phyloP scores from a whole-genome alignment of 768 basidiomycete species.

The Amanita brunnescens region DNA sequence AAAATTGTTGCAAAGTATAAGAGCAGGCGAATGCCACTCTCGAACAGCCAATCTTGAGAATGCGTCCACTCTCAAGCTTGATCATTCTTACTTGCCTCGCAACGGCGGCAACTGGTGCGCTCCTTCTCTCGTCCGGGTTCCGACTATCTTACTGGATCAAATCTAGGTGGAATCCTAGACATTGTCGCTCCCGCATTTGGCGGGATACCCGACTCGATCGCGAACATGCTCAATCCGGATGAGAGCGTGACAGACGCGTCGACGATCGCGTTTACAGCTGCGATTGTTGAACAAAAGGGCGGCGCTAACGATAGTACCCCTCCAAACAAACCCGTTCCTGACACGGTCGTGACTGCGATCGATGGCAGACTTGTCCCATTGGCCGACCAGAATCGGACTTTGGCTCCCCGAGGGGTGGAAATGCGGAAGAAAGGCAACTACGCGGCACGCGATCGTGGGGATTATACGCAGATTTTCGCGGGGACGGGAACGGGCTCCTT shows the following conservation, averaged over 20 bases:
- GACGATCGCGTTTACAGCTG: conserved; percentile 26
- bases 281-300: conserved; percentile 30
- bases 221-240: neutral
- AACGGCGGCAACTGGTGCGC: neutral
- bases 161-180: neutral
- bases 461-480: conserved; percentile 29
- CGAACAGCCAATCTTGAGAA: neutral
- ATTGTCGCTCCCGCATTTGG: neutral
- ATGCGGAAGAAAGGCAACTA: conserved; percentile 9
- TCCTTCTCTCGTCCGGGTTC: neutral
- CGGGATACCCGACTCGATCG: neutral
- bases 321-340: conserved; percentile 27
- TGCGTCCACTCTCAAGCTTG: neutral
- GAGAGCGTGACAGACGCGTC: conserved; percentile 20
- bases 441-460: conserved; percentile 13
- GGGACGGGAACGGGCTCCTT: conserved; percentile 26
- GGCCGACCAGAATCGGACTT: conserved; percentile 1
- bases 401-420: neutral
- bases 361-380: conserved; percentile 30
- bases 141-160: neutral
- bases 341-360: conserved; percentile 33
- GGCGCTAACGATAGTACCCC: conserved; percentile 20
- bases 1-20: neutral
- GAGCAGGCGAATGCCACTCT: neutral
- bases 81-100: neutral